Conservation (phyloP, 2,329 filamentous ascomycete species). For the Botryotinia globosa region DNA sequence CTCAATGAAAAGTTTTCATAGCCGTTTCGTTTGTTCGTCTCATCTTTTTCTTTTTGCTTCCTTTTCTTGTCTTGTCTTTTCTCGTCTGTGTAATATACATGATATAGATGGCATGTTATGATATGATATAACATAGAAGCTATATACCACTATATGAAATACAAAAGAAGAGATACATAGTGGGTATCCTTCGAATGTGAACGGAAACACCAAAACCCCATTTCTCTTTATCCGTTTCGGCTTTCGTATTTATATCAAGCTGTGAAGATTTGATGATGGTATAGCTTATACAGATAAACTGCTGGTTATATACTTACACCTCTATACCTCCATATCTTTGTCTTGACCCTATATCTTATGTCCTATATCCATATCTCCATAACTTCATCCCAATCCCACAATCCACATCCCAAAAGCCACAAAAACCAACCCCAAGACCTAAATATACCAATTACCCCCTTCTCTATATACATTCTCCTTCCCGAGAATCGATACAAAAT, state of each 20-base stretch:
- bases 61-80: not conserved
- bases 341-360: too few species aligned
- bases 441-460: fast-evolving
- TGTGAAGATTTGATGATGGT: too few species aligned
- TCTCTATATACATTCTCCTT: not conserved
- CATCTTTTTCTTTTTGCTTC: not conserved
- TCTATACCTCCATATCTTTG: not conserved
- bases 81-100: not conserved
- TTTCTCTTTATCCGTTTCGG: not conserved
- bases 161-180: not conserved
- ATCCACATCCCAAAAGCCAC: not conserved
- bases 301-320: not conserved
- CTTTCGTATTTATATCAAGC: too few species aligned
- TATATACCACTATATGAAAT: not conserved
- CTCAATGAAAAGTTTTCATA: not conserved
- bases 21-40: not conserved
- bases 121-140: not conserved
- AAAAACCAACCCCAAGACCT: fast-evolving
- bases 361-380: too few species aligned
- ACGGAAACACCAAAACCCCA: not conserved
- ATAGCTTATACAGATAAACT: not conserved
- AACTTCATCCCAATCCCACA: not conserved
- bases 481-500: not conserved
- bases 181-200: not conserved
- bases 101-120: not conserved